Evolutionary conservation across 164 flowering plant genomes (phyloP), one percentile per base, ranked within the genome.

Genomic region (Buxus sempervirens): DNA sequence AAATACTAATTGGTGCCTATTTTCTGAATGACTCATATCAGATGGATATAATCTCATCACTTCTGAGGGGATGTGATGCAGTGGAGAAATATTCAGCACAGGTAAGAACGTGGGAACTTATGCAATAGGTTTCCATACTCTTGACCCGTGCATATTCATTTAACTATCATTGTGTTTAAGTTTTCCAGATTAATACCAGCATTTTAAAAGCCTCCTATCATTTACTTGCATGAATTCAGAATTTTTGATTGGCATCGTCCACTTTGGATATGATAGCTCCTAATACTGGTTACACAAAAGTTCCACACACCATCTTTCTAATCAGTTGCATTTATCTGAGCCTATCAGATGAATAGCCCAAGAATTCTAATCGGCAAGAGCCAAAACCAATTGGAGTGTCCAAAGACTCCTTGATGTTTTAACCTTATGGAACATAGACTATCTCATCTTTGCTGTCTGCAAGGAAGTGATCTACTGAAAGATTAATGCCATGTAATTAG

Each of bases 41-140:
- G 98, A 72, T 96, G 28, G 95, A 90, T 62, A 79, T 96, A 60
- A 58, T 96, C 57, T 80, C 83, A 79, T 1, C 77, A 32, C 90
- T 96, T 68, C 75, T 96, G 58, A 93, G 89, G 85, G 87, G 62
- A 67, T 96, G 99, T 54, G 69, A 82, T 26, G 75, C 85, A 16
- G 62, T 84, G 73, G 78, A 86, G 64, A 70, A 67, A 54, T 71
- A 77, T 69, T 83, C 38, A 42, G 79, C 82, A 70, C 75, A 93
- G 98, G 98, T 96, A 58, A 76, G 76, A 49, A 69, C 23, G 25
- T 22, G 13, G 26, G 19, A 23, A 55, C 27, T 25, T 23, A 4
- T 24, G 16, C 26, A 19, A 54, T 18, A 69, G 20, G 16, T 65
- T 22, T n/a, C 53, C n/a, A 18, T 0, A 16, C 16, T 13, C 60